These are phyloP conservation scores for Pseudocercospora fuligena DNA, from an alignment of 2,329 filamentous ascomycete species.

Conservation along the genomic window DNA sequence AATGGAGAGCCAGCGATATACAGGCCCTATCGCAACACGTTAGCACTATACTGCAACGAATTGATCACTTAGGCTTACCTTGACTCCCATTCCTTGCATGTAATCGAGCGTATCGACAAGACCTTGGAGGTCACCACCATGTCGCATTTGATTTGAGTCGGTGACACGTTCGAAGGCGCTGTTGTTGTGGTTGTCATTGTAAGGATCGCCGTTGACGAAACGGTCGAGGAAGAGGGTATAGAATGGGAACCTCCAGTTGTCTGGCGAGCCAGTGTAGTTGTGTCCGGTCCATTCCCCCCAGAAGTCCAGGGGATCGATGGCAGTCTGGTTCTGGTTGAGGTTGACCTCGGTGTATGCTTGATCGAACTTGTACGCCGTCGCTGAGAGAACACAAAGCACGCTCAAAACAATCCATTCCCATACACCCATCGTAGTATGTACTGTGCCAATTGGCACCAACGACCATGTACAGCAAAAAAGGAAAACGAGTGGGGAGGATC, in stretches of 20 bases:
- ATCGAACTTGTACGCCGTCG: slow-evolving; percentile 46
- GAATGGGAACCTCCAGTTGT: slow-evolving; percentile 67
- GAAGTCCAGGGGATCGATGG: slow-evolving; percentile 61
- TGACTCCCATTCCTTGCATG: slow-evolving; percentile 65
- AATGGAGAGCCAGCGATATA: slow-evolving; percentile 66
- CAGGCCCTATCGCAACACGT: slow-evolving; percentile 51
- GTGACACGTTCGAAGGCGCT: slow-evolving; percentile 66
- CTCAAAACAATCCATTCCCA: neutral
- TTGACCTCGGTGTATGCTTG: slow-evolving; percentile 58
- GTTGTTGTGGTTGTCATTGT: slow-evolving; percentile 65
- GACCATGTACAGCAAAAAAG: neutral
- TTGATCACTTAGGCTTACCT: slow-evolving; percentile 12
- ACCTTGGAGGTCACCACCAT: slow-evolving; percentile 64
- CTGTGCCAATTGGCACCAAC: neutral
- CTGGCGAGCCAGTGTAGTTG: slow-evolving; percentile 58
- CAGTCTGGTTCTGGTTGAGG: slow-evolving; percentile 62
- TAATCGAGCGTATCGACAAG: slow-evolving; percentile 67
- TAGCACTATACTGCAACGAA: neutral
- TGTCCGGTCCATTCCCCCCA: slow-evolving; percentile 60
- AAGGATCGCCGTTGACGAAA: slow-evolving; percentile 68
- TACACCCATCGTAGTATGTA: neutral
- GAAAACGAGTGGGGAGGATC: neutral
- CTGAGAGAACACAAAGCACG: slow-evolving; percentile 9
- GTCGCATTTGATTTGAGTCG: slow-evolving; percentile 64
- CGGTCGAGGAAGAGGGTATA: slow-evolving; percentile 68